Evolutionary conservation across 1,284 basidiomycete genomes (phyloP), one percentile per base, ranked within the genome.

Genomic region (Melampsora americana): DNA sequence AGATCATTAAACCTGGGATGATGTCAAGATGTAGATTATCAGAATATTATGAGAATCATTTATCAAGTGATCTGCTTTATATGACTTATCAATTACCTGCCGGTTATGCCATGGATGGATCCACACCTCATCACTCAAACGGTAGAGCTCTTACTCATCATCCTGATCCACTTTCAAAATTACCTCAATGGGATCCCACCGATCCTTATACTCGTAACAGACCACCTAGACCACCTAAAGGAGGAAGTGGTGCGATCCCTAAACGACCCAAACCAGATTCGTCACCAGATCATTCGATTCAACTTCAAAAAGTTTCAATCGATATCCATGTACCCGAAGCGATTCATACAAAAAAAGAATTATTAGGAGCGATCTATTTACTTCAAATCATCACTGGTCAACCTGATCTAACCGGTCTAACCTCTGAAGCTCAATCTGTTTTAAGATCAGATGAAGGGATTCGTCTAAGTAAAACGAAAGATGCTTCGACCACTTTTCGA

Each of bases 41-140:
- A 77, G 90, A 93, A 79, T 92, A 97, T 85, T 98, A 96, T 85
- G 83, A 91, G 82, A 85, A 86, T 69, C 91, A 93, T 11, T 87
- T 99, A 77, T 87, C 89, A 28, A 90, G 93, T 80, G 88, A 97
- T 84, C 85, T 96, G 79, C 88, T 99, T 86, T 99, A 99, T 87
- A 91, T 98, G 88, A 92, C 91, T 67, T 97, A 96, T 85, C 86
- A 89, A 77, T 93, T 95, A 50, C 78, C 78, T 79, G 75, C 78
- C 77, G 72, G 77, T 66, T 44, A 69, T 77, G 69, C 79, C 75
- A 39, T 78, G 42, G 66, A 79, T 81, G 82, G 46, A 79, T 80
- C 73, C 81, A 84, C 39, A 80, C 83, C 79, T 79, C 83, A 68
- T 81, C 80, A n/a, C 77, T 81, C 72, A 79, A 75, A 79, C n/a